A percentile compares a stretch with the other conserved stretches of the same genome.
Conservation (phyloP, 805 yeast genomes). For the Zygosaccharomyces gambellarensis region DNA sequence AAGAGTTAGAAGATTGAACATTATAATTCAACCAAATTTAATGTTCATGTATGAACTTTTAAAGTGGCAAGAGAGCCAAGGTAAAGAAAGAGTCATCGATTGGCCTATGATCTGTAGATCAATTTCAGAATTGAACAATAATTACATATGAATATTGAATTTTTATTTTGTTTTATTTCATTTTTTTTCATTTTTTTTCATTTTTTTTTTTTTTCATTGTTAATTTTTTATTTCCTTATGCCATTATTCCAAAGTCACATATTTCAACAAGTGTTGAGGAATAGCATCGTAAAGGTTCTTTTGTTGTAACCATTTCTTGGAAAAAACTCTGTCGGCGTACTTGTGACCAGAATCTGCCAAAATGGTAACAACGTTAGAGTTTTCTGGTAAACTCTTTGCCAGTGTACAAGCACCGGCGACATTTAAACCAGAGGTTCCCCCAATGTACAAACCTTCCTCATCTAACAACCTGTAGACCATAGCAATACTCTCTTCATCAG, state of each 20-base stretch:
- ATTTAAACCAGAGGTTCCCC: conserved; percentile 87
- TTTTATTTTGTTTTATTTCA: not conserved
- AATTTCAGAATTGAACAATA: conserved; percentile 69
- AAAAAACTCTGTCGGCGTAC: conserved; percentile 76
- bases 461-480: conserved; percentile 82
- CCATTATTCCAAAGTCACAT: conserved; percentile 43
- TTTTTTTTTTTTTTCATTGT: not conserved
- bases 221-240: too few relatives aligned
- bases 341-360: conserved; percentile 88
- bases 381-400: conserved; percentile 71
- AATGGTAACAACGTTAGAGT: conserved; percentile 79
- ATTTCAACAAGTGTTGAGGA: conserved; percentile 67
- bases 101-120: conserved; percentile 87
- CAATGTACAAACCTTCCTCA: conserved; percentile 85
- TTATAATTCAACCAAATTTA: conserved; percentile 90
- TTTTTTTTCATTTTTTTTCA: not conserved
- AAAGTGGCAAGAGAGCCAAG: conserved; percentile 41
- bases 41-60: conserved; percentile 87
- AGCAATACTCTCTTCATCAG: conserved; percentile 74
- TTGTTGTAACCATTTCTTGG: conserved; percentile 67
- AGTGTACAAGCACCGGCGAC: conserved; percentile 83
- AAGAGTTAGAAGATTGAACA: conserved; percentile 83
- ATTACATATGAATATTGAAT: conserved; percentile 40
- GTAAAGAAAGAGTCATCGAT: conserved; percentile 57
- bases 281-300: conserved; percentile 62